Evolutionary conservation across 2,329 filamentous ascomycete genomes (phyloP), one percentile per base, ranked within the genome.

Genomic region (Aureobasidium pullulans): DNA sequence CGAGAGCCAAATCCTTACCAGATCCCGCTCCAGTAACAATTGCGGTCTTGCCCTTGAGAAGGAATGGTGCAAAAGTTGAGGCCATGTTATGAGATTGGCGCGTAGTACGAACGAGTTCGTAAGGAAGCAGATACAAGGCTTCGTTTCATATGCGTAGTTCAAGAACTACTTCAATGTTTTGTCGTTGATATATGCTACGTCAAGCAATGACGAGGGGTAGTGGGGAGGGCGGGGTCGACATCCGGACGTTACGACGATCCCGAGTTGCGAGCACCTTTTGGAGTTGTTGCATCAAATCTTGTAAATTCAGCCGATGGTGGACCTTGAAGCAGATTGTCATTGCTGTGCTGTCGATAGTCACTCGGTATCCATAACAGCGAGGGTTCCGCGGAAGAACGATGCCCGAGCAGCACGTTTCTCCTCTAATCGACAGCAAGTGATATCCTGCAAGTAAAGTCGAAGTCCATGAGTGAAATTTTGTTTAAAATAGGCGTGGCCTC

Each of bases 21-120:
- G 72, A 74, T 10, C 77, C 77, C 54, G 76, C 77, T 37, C 77
- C 77, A 6, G 77, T 79, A 5, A 79, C 69, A 50, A 79, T 72
- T 5, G 77, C 77, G n/a, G 68, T 73, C 66, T 79, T 79, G 8
- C 75, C 76, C 13, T 72, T 61, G 4, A 79, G 72, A 19, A 65
- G 66, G 62, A 76, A 78, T 3, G 71, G 64, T 10, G 39, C 37
- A 43, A 47, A n/a, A 28, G 11, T 23, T 13, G 43, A 47, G 6
- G 53, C 46, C 52, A 61, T 61, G 4, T 46, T 31, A n/a, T n/a
- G 32, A 16, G 11, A 10, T 10, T n/a, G 42, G 11, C 48, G 15
- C 10, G 6, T 31, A 15, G 32, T 19, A 23, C 13, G 19, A 37
- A 9, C 29, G 37, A 9, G 4, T 31, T 5, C 29, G 16, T 31